Percentiles rank a stretch among this genome's conserved stretches.
Conservation (phyloP, 371 early-diverging fungal species). For the Polyrhizophydium stewartii region DNA sequence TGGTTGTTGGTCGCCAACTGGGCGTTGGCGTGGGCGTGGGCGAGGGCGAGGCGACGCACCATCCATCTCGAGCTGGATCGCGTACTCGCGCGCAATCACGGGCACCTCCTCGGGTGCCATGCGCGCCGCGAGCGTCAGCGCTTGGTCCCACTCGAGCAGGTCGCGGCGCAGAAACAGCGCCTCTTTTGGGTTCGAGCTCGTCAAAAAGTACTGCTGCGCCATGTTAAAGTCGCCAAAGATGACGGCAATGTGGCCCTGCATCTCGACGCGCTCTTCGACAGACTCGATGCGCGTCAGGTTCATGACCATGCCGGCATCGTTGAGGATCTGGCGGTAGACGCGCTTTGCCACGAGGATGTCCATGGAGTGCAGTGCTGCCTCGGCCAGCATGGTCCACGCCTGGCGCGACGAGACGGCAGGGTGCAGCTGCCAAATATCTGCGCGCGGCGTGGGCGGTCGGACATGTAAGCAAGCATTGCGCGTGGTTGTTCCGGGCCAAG, state of each 20-base stretch:
- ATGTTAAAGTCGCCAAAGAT: conserved; percentile 33
- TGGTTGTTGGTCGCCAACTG: too few species aligned
- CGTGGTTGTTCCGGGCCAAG: not conserved
- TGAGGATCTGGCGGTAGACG: conserved; percentile 37
- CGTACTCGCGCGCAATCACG: conserved; percentile 38
- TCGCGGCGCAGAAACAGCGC: conserved; percentile 40
- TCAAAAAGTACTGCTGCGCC: conserved; percentile 46
- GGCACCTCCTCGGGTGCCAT: conserved; percentile 36
- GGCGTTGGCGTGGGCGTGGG: too few species aligned
- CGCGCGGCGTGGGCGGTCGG: not conserved
- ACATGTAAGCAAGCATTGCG: not conserved
- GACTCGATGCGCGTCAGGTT: conserved; percentile 26
- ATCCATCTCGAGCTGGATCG: conserved; percentile 39
- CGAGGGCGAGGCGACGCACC: too few species aligned
- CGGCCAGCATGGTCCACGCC: conserved; percentile 42
- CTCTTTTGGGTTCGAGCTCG: conserved; percentile 24
- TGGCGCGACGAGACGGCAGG: conserved; percentile 16
- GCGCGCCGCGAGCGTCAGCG: conserved; percentile 35
- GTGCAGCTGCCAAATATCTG: conserved; percentile 34
- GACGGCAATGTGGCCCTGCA: conserved; percentile 38
- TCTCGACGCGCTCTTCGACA: conserved; percentile 28
- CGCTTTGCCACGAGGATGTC: conserved; percentile 38
- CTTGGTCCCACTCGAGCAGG: conserved; percentile 49
- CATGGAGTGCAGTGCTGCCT: conserved; percentile 28
- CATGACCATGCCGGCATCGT: conserved; percentile 37